Evolutionary conservation across 768 basidiomycete species (phyloP), one percentile per base, ranked within the genome.

Genomic region (Rhizopogon roseolus): DNA sequence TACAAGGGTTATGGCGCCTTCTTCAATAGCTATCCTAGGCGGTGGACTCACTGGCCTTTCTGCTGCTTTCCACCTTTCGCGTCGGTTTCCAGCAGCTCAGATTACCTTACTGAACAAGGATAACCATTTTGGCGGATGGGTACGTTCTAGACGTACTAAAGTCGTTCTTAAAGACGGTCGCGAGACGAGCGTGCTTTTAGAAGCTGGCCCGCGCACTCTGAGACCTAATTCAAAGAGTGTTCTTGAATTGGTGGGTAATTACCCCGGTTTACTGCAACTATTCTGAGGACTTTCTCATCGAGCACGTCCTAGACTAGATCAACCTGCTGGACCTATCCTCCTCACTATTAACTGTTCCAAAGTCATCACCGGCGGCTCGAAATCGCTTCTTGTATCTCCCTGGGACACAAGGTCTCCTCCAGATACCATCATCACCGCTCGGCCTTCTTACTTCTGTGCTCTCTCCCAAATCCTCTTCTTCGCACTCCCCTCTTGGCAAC

Each of bases 171-270:
- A 66, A 29, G 59, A 62, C 14, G 66, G 54, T 39, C 59, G 66
- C 39, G 66, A 64, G 6, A 72, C 70, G 11, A 63, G 65, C 4
- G 76, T 93, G 9, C 64, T 90, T 4, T 73, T 98, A 5, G 96
- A 99, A 72, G 77, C 81, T 22, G 96, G 96, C 1, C 94, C 96
- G 25, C 75, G 95, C 39, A 95, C 91, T 14, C 73, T 99, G 29
- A 71, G 94, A 37, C 92, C 95, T 0, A 84, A 84, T 49, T 81
- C 88, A 6, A 80, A 78, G 53, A 71, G 85, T 4, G 77, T 93
- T 32, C 71, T 98, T 11, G 88, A 93, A 62, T 66, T 98, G 72
- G 96, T 93, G 63, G 67, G 52, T 69, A 34, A 28, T 57, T 38
- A 42, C 41, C 22, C 25, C 41, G 22, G 25, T 37, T 17, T 19